Evolutionary conservation across 2,329 filamentous ascomycete species (phyloP).

Genomic region (Pseudofabraea citricarpa): DNA sequence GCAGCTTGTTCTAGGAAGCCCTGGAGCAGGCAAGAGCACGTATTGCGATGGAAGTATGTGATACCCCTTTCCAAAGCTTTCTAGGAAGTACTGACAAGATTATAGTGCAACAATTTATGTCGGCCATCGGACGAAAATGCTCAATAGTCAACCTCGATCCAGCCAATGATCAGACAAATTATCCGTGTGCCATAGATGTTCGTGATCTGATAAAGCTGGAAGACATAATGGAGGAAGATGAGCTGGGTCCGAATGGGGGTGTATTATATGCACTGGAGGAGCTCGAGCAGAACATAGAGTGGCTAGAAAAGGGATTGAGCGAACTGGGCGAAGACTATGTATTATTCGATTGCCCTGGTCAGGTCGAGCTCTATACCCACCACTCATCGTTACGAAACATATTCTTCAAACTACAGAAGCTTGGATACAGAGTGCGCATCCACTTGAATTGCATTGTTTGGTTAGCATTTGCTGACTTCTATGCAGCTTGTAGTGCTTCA

Average conservation of each 20-base stretch:
- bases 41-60: constrained; percentile 88
- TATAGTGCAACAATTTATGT: constrained; percentile 91
- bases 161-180: constrained; percentile 88
- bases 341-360: constrained; percentile 92
- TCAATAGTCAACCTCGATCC: constrained; percentile 96
- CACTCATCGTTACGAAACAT: constrained; percentile 89
- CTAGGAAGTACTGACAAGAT: too few species aligned
- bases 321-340: constrained; percentile 85
- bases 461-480: constrained; percentile 18
- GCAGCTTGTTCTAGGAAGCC: constrained; percentile 80
- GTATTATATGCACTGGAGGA: constrained; percentile 93
- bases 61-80: too few species aligned
- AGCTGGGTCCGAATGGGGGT: constrained; percentile 86
- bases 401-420: constrained; percentile 83
- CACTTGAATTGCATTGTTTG: constrained; percentile 4
- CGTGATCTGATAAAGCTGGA: constrained; percentile 84
- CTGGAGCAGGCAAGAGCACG: constrained; percentile 92
- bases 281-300: constrained; percentile 89
- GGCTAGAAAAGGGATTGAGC: constrained; percentile 78
- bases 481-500: constrained; percentile 84
- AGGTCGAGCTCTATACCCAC: constrained; percentile 96
- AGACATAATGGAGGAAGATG: constrained; percentile 89
- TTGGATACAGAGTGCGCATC: constrained; percentile 78
- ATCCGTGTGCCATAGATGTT: constrained; percentile 86
- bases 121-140: constrained; percentile 89